Base-by-base conservation (phyloP, 306 rosid genomes). In the Carpinus fangiana region DNA sequence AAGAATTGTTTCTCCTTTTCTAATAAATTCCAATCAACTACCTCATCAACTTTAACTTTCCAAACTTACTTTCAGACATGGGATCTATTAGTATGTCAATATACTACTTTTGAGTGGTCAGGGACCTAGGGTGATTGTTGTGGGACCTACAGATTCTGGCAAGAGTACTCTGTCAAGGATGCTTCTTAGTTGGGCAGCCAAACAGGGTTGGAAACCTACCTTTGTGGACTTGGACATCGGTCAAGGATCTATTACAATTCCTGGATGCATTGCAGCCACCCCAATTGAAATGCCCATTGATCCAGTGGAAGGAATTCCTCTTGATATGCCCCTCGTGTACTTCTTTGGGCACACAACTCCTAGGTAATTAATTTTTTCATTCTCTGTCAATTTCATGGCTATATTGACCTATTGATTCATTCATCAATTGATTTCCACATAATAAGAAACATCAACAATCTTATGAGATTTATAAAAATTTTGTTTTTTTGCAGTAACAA, bases 141-240 rank as follows among this genome's bases (percentile, higher is more conserved):
- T 95, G 69, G 99, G 99, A 73, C 97, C 98, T 68, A 82, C 97
- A 0, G 99, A 95, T 87, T 90, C 92, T 14, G 99, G 98, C 53
- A 95, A 93, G 80, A 93, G 98, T 77, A 87, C 99, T 28, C 80
- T 91, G 87, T 87, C 93, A 2, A 90, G 91, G 91, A 95, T 93
- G 97, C 96, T 95, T 84, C 93, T 95, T 78, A 95, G 99, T 80
- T 95, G 98, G 99, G 98, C 99, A 36, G 98, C 97, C 76, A 95
- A 91, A 61, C 96, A 90, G 80, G 97, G 97, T 36, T 93, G 97
- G 96, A 95, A 93, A 61, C 99, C 99, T 76, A 90, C 98, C 38
- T 95, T 84, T 73, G 96, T 95, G 38, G 98, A 95, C 82, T 89
- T 95, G 89, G 99, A 95, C 85, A 90, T 95, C 74, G 98, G 99